Percentiles rank a stretch among this genome's conserved stretches.
Conservation (phyloP, 2,329 filamentous ascomycete species). For the Hypoxylon sp. region DNA sequence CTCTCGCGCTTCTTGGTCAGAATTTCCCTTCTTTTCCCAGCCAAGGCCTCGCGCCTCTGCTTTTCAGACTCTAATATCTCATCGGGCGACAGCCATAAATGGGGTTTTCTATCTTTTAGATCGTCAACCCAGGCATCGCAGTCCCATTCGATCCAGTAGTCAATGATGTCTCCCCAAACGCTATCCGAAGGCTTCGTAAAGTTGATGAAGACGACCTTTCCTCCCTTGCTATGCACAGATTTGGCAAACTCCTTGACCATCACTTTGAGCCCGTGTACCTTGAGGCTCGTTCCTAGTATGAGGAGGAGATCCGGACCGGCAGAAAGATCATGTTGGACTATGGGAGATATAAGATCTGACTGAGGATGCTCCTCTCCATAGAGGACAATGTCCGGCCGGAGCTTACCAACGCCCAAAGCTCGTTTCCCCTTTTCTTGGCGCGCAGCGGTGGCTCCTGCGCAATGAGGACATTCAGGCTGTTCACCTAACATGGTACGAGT, state of each 20-base stretch:
- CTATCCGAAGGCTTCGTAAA: conserved; percentile 80
- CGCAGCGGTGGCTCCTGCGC: conserved; percentile 72
- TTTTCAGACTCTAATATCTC: conserved; percentile 59
- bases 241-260: conserved; percentile 80
- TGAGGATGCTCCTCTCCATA: conserved; percentile 82
- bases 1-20: conserved; percentile 48
- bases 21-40: conserved; percentile 49
- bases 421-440: conserved; percentile 76
- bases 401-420: conserved; percentile 75
- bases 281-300: conserved; percentile 78
- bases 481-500: conserved; percentile 72
- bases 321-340: conserved; percentile 76
- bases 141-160: conserved; percentile 82
- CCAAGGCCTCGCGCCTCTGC: conserved; percentile 56
- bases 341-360: conserved; percentile 75
- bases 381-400: conserved; percentile 80
- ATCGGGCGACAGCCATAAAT: conserved; percentile 70
- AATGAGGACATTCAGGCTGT: conserved; percentile 77
- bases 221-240: conserved; percentile 76
- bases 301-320: conserved; percentile 76
- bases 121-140: conserved; percentile 81
- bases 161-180: conserved; percentile 79
- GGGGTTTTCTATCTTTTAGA: conserved; percentile 70
- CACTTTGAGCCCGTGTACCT: conserved; percentile 79
- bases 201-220: conserved; percentile 81